These are phyloP conservation scores for Brassica carinata DNA, from an alignment of 345 rosid genomes.

Conservation along the genomic window DNA sequence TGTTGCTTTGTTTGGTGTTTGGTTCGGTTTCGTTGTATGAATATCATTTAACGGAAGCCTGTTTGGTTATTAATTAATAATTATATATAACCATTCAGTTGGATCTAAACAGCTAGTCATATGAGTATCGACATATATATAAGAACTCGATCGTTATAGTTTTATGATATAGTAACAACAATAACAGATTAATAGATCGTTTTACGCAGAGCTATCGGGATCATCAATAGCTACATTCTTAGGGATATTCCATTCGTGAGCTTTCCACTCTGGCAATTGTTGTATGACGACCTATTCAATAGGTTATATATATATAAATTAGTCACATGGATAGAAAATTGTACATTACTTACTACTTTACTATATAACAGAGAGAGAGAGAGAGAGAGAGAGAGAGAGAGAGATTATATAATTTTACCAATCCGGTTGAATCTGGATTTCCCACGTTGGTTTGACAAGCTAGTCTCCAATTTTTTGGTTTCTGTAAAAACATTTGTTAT, in stretches of 20 bases:
- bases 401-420: slow-evolving; percentile 43
- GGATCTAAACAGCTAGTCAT: neutral
- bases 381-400: neutral
- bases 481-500: slow-evolving; percentile 42
- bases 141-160: slow-evolving; percentile 7
- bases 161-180: slow-evolving; percentile 1
- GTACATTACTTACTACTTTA: neutral
- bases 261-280: slow-evolving; percentile 94
- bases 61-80: neutral
- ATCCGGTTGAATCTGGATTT: slow-evolving; percentile 68
- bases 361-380: neutral
- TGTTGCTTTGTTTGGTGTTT: slow-evolving; percentile 8
- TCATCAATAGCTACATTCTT: slow-evolving; percentile 37
- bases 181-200: slow-evolving; percentile 4
- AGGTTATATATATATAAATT: neutral
- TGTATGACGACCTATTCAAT: slow-evolving; percentile 73
- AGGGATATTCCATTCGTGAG: slow-evolving; percentile 78
- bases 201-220: slow-evolving; percentile 29
- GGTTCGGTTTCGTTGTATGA: slow-evolving; percentile 15
- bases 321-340: slow-evolving; percentile 2
- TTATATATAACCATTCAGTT: neutral
- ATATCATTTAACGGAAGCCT: slow-evolving; percentile 21
- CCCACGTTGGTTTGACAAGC: slow-evolving; percentile 96
- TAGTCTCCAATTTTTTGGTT: slow-evolving; percentile 83
- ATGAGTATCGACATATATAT: neutral